Percentiles rank a stretch among this genome's conserved stretches.
Evolutionary conservation across 2,329 filamentous ascomycete species (phyloP).

Genomic region (Ilyonectria robusta): DNA sequence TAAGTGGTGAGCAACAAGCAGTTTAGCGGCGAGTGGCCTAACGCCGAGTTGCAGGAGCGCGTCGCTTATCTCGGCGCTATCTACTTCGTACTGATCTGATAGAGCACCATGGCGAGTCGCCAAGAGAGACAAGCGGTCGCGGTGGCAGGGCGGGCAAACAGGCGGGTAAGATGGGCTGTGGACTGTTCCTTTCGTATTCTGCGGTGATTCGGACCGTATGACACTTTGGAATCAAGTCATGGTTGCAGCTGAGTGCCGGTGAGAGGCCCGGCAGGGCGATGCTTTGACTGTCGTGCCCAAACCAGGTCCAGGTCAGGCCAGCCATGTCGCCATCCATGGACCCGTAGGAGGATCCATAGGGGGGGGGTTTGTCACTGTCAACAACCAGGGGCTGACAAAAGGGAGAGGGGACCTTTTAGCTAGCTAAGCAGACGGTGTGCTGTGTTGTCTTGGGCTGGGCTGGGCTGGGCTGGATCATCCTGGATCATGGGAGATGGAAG

Average conservation of each 20-base stretch:
- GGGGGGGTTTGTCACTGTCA: conserved; percentile 3
- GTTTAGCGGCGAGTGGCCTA: conserved; percentile 36
- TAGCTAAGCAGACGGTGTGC: conserved; percentile 12
- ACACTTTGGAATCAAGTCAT: conserved; percentile 36
- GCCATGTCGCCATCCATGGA: conserved; percentile 18
- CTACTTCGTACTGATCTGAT: conserved; percentile 35
- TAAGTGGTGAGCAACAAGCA: conserved; percentile 17
- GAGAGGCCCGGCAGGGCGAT: conserved; percentile 31
- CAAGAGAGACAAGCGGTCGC: conserved; percentile 13
- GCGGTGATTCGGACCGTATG: conserved; percentile 39
- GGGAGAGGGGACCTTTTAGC: background rate
- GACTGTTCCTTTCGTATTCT: conserved; percentile 28
- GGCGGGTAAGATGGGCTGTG: conserved; percentile 2
- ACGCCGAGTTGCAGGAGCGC: conserved; percentile 18
- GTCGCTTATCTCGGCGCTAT: conserved; percentile 27
- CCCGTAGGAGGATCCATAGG: conserved; percentile 20
- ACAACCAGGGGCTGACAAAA: background rate
- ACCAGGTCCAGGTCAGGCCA: conserved; percentile 26
- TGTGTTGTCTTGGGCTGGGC: conserved; percentile 29
- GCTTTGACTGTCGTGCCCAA: conserved; percentile 20
- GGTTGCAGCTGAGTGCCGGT: conserved; percentile 38
- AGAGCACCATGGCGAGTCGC: conserved; percentile 12
- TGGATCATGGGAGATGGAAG: conserved; percentile 4
- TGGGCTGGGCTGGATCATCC: conserved; percentile 1
- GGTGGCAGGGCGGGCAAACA: conserved; percentile 12